phyloP scores from a whole-genome alignment of 1,284 basidiomycete genomes.

The Omphalotus olearius region DNA sequence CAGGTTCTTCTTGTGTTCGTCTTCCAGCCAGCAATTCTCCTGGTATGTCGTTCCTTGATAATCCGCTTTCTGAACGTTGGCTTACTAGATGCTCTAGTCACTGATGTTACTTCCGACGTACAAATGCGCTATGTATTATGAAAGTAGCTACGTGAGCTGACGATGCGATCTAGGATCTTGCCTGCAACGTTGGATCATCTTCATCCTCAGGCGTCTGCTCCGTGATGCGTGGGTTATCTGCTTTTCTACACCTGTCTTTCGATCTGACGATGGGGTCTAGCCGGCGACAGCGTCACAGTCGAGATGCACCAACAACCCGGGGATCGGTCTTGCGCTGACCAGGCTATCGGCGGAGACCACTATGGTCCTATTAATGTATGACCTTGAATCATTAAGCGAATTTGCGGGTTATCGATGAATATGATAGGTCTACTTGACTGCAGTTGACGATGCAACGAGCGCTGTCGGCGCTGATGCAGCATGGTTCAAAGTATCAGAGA shows the following conservation, averaged over 20 bases:
- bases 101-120: conserved; percentile 10
- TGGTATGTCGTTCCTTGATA: conserved; percentile 33
- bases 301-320: conserved; percentile 52
- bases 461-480: conserved; percentile 36
- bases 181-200: conserved; percentile 38
- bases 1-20: conserved; percentile 43
- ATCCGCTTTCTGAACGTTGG: conserved; percentile 21
- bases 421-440: conserved; percentile 39
- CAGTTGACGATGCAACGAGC: conserved; percentile 40
- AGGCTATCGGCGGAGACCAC: conserved; percentile 47
- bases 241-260: background rate
- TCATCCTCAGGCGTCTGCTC: conserved; percentile 35
- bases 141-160: background rate
- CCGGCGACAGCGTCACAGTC: conserved; percentile 43
- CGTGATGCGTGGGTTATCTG: conserved; percentile 31
- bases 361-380: conserved; percentile 40
- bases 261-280: conserved; percentile 20
- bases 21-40: conserved; percentile 42
- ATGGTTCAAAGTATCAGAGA: conserved; percentile 53
- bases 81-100: background rate
- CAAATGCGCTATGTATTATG: background rate
- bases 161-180: conserved; percentile 32
- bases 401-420: background rate
- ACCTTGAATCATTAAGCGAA: background rate
- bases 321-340: conserved; percentile 41